Base-by-base conservation (phyloP, 345 rosid genomes). In the Bruguiera sexangula region DNA sequence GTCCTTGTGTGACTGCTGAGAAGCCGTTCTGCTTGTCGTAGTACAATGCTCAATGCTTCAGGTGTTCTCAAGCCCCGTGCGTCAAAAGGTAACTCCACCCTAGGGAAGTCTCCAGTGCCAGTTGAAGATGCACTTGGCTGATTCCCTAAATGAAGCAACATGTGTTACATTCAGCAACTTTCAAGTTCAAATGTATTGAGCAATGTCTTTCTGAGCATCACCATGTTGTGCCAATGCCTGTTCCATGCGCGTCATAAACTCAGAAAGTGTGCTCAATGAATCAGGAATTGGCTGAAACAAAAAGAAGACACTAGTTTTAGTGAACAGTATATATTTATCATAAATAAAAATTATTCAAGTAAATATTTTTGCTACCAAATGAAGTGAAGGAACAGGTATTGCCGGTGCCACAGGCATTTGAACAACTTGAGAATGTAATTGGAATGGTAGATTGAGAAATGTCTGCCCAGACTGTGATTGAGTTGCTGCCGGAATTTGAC, bases 221-320 rank as follows among this genome's bases (percentile, higher is more conserved):
- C 97, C 96, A 87, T 79, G 75, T 75, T 78, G 94, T 15, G 89
- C 70, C 36, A 90, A 80, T 24, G 82, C 79, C 77, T 80, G 86
- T 78, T 88, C 96, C 98, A 95, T 84, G 73, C 70, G 83, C 70
- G 36, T 70, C 82, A 92, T 90, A 72, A 90, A 92, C 82, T 87
- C 99, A 21, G 81, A 63, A 67, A 92, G 78, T 19, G 96, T 90
- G 68, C 72, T 87, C 75, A 95, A 59, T 29, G 98, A 88, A 84
- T 92, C 92, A 2, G 94, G 97, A 66, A 90, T 87, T 57, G 98
- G 96, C 98, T 95, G 88, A 64, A 80, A 70, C 69, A 68, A 43
- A 63, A 50, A 9, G 37, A 63, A 10, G 39, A 24, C 5, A 32
- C 29, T n/a, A 34, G 27, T 15, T 74, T 55, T 22, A 30, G 6